Conservation (phyloP, 1,139 yeast genomes). For the Kurtzmaniella natalensis region DNA sequence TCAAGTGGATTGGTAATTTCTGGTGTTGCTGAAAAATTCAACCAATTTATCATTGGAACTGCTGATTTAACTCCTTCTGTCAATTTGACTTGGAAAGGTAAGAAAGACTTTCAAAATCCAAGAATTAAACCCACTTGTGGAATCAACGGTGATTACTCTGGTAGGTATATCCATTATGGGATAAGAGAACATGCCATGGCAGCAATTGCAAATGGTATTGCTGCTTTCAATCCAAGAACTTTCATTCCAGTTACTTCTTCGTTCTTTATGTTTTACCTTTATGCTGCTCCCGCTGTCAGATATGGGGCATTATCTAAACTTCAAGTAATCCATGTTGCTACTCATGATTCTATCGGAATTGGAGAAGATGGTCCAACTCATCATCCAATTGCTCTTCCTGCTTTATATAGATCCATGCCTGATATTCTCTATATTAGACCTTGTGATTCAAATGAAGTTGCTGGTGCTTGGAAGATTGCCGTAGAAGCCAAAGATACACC, state of each 20-base stretch:
- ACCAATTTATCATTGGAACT: constrained; percentile 20
- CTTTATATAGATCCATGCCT: constrained; percentile 30
- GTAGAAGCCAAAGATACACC: constrained; percentile 17
- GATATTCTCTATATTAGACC: constrained; percentile 26
- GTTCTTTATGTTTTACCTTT: constrained; percentile 32
- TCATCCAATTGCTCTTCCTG: constrained; percentile 29
- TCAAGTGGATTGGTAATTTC: constrained; percentile 19
- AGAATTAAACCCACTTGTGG: constrained; percentile 18
- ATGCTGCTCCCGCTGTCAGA: constrained; percentile 34
- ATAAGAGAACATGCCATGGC: constrained; percentile 35
- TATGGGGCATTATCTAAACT: constrained; percentile 27
- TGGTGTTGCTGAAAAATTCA: constrained; percentile 15
- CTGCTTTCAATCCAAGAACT: constrained; percentile 29
- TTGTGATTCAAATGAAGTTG: constrained; percentile 23
- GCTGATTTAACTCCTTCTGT: constrained; percentile 27
- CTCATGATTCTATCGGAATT: constrained; percentile 35
- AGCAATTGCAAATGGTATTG: constrained; percentile 31
- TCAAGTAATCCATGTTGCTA: constrained; percentile 31
- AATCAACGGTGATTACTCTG: constrained; percentile 20
- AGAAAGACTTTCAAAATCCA: constrained; percentile 23
- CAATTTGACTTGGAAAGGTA: constrained; percentile 20
- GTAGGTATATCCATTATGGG: constrained; percentile 29
- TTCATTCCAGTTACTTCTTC: constrained; percentile 32
- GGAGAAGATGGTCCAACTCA: constrained; percentile 41
- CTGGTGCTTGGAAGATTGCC: constrained; percentile 26